A percentile compares a stretch with the other conserved stretches of the same genome.
Evolutionary conservation across 345 rosid species (phyloP).

Genomic region (Viola odorata): DNA sequence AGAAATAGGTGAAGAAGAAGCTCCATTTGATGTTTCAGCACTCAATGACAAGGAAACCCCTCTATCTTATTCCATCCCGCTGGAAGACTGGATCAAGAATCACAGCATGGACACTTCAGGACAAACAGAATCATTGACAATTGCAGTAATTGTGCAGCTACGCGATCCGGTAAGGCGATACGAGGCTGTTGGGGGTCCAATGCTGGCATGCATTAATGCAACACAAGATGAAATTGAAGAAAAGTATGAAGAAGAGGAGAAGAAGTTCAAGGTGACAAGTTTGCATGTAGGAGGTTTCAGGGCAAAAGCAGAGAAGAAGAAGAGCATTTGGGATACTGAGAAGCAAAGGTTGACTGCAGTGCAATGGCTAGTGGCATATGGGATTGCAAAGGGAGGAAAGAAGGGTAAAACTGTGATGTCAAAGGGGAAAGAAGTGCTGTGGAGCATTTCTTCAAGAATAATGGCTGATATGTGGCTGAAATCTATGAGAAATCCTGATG

Average conservation of each 20-base stretch:
- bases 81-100: slow-evolving; percentile 59
- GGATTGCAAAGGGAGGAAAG: slow-evolving; percentile 57
- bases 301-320: slow-evolving; percentile 37
- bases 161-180: slow-evolving; percentile 83
- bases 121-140: slow-evolving; percentile 29
- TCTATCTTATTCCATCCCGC: slow-evolving; percentile 48
- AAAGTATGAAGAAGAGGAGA: slow-evolving; percentile 43
- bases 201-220: slow-evolving; percentile 55
- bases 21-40: slow-evolving; percentile 74
- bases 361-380: slow-evolving; percentile 81
- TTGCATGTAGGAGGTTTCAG: slow-evolving; percentile 67
- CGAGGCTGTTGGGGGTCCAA: slow-evolving; percentile 81
- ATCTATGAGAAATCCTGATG: slow-evolving; percentile 84
- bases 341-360: slow-evolving; percentile 72
- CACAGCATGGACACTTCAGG: slow-evolving; percentile 22
- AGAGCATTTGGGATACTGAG: slow-evolving; percentile 54
- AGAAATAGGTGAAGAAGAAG: slow-evolving; percentile 69
- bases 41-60: slow-evolving; percentile 37
- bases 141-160: slow-evolving; percentile 57
- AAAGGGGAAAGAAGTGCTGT: slow-evolving; percentile 47
- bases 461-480: slow-evolving; percentile 98
- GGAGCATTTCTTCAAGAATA: slow-evolving; percentile 90
- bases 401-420: slow-evolving; percentile 37
- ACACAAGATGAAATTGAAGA: slow-evolving; percentile 19
- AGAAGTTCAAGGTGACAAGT: slow-evolving; percentile 51